These are phyloP conservation scores for Eucalyptus curtisii DNA, from an alignment of 345 rosid genomes.

Conservation along the genomic window DNA sequence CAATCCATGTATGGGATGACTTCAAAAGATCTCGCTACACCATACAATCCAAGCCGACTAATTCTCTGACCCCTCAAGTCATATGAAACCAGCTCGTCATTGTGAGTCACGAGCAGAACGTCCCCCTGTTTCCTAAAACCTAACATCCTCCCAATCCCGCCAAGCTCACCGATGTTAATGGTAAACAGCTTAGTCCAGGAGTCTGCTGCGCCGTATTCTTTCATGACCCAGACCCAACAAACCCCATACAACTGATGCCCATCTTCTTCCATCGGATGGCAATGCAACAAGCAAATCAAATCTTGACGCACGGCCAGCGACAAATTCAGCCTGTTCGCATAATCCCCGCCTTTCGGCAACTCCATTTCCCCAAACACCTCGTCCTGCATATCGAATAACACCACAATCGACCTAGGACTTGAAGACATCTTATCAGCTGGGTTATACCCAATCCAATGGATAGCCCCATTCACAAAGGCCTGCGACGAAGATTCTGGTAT, in stretches of 20 bases:
- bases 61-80: neutral
- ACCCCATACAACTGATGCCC: neutral
- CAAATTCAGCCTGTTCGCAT: neutral
- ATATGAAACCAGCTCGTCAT: slow-evolving; percentile 3
- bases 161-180: neutral
- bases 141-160: slow-evolving; percentile 1
- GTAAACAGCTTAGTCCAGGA: slow-evolving; percentile 11
- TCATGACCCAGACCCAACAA: slow-evolving; percentile 22
- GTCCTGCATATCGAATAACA: neutral
- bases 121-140: slow-evolving; percentile 9
- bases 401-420: neutral
- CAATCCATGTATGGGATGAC: slow-evolving; percentile 9
- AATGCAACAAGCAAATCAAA: slow-evolving; percentile 7
- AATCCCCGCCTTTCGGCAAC: slow-evolving; percentile 4
- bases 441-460: slow-evolving; percentile 28
- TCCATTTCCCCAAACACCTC: slow-evolving; percentile 11
- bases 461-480: slow-evolving; percentile 7
- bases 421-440: neutral
- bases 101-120: neutral
- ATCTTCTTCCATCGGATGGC: neutral
- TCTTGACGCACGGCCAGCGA: neutral
- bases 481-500: slow-evolving; percentile 2
- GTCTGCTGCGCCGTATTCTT: neutral
- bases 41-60: neutral
- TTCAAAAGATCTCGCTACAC: slow-evolving; percentile 1